A percentile compares a stretch with the other conserved stretches of the same genome.
These are phyloP conservation scores for Rhodotorula sp. DNA, from an alignment of 1,284 basidiomycete species.

Conservation along the genomic window DNA sequence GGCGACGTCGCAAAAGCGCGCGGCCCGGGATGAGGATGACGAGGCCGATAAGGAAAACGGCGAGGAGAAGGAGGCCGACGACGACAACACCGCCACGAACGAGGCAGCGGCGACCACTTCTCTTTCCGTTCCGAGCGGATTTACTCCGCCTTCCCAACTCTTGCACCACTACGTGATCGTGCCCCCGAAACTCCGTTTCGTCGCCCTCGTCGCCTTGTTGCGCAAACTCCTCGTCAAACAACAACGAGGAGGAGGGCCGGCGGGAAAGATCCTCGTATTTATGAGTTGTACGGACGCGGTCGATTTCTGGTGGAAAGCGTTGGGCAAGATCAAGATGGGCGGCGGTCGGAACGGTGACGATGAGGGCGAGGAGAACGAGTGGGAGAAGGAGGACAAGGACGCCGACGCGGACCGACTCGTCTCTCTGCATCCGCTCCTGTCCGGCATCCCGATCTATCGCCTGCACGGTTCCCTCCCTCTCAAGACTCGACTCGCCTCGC, in stretches of 20 bases:
- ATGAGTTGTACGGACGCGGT: constrained; percentile 96
- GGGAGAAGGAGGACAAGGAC: constrained; percentile 49
- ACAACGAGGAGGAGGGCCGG: constrained; percentile 42
- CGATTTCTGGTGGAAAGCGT: constrained; percentile 91
- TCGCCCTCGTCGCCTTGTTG: constrained; percentile 81
- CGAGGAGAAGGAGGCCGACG: background rate
- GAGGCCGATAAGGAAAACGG: background rate
- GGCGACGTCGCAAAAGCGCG: constrained; percentile 1
- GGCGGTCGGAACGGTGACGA: constrained; percentile 45
- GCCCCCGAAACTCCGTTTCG: constrained; percentile 88
- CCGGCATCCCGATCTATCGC: constrained; percentile 78
- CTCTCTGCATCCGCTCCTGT: constrained; percentile 67
- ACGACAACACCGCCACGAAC: background rate
- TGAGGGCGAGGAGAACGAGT: constrained; percentile 42
- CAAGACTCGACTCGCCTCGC: constrained; percentile 72
- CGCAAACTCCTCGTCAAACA: constrained; percentile 61
- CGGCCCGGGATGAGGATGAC: background rate
- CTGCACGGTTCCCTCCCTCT: constrained; percentile 90
- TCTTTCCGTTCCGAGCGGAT: constrained; percentile 53
- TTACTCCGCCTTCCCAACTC: constrained; percentile 92
- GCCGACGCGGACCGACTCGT: constrained; percentile 56
- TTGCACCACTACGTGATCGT: constrained; percentile 90
- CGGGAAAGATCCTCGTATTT: constrained; percentile 77
- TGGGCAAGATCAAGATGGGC: constrained; percentile 75
- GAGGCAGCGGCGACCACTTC: background rate